These are phyloP conservation scores for Daedaleopsis nitida DNA, from an alignment of 768 basidiomycete genomes.

Conservation along the genomic window DNA sequence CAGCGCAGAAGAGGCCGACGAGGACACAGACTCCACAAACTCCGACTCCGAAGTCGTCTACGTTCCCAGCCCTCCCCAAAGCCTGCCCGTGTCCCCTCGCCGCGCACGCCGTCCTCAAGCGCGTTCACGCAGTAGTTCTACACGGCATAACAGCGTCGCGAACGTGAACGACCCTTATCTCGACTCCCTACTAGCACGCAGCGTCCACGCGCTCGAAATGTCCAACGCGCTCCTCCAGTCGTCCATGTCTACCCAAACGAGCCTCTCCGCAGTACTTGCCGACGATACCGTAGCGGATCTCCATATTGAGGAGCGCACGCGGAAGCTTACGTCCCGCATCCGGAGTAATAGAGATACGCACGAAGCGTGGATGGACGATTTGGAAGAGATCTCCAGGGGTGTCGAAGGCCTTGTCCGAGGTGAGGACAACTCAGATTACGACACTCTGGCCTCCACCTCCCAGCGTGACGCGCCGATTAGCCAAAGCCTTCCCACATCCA, in stretches of 20 bases:
- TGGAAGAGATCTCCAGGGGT: slow-evolving; percentile 63
- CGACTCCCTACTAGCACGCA: slow-evolving; percentile 78
- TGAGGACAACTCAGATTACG: slow-evolving; percentile 6
- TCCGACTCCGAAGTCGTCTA: slow-evolving; percentile 19
- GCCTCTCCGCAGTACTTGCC: slow-evolving; percentile 49
- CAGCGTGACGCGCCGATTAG: slow-evolving; percentile 21
- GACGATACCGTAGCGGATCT: slow-evolving; percentile 48
- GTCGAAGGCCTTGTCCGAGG: slow-evolving; percentile 58
- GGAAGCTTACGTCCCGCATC: slow-evolving; percentile 55
- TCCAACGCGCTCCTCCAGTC: slow-evolving; percentile 79
- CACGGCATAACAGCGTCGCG: slow-evolving; percentile 31
- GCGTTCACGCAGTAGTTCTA: slow-evolving; percentile 21
- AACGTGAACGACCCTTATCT: slow-evolving; percentile 53
- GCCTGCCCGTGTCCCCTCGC: slow-evolving; percentile 37
- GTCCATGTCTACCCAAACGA: slow-evolving; percentile 71
- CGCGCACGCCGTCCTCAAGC: slow-evolving; percentile 27
- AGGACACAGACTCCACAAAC: slow-evolving; percentile 55
- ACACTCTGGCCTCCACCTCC: slow-evolving; percentile 5
- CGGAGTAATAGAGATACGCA: slow-evolving; percentile 45
- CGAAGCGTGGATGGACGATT: slow-evolving; percentile 64
- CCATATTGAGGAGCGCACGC: slow-evolving; percentile 49
- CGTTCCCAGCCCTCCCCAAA: slow-evolving; percentile 33
- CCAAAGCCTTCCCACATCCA: slow-evolving; percentile 32
- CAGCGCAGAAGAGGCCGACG: slow-evolving; percentile 77
- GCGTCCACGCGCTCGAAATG: slow-evolving; percentile 84